Conservation (phyloP, 1,139 yeast species). For the Kazachstania sp. region DNA sequence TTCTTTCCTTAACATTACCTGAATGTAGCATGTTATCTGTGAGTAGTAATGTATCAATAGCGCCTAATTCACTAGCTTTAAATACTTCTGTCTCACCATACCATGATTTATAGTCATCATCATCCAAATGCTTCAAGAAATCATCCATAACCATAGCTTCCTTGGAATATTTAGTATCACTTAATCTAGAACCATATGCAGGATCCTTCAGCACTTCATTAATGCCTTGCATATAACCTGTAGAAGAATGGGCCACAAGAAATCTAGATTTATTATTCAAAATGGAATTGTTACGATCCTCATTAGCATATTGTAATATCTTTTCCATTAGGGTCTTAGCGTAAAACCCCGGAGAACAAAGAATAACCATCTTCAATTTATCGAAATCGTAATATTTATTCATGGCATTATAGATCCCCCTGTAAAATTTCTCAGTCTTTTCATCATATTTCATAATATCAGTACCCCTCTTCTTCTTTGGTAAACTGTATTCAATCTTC, state of each 20-base stretch:
- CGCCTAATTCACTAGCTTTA: constrained; percentile 69
- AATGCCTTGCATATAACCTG: constrained; percentile 87
- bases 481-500: constrained; percentile 75
- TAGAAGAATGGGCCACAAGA: constrained; percentile 72
- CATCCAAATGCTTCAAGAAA: constrained; percentile 66
- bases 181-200: constrained; percentile 51
- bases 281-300: constrained; percentile 47
- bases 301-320: constrained; percentile 47
- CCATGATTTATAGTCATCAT: constrained; percentile 84
- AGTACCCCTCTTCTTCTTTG: constrained; percentile 73
- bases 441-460: constrained; percentile 76
- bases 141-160: constrained; percentile 67
- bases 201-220: constrained; percentile 77
- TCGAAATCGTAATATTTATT: constrained; percentile 58
- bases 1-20: constrained; percentile 61
- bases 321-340: constrained; percentile 60
- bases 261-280: constrained; percentile 59
- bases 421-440: constrained; percentile 63
- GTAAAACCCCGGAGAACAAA: constrained; percentile 92
- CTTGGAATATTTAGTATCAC: constrained; percentile 75
- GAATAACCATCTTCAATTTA: constrained; percentile 63
- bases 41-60: constrained; percentile 63
- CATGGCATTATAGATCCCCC: constrained; percentile 55
- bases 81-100: constrained; percentile 78
- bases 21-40: constrained; percentile 76